Conservation (phyloP, 345 rosid genomes). For the Crucihimalaya himalaica region DNA sequence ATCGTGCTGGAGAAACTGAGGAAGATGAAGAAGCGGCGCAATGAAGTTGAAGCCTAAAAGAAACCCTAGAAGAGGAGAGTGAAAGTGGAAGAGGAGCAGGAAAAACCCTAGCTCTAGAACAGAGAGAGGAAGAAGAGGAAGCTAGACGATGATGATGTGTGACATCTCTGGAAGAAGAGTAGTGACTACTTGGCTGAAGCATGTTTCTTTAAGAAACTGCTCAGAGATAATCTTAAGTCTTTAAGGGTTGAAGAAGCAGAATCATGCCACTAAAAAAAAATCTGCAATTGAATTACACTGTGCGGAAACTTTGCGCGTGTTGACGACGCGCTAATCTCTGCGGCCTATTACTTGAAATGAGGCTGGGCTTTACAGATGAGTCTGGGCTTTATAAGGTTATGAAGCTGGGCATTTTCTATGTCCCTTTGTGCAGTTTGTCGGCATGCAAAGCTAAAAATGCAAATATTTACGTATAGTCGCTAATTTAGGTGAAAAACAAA, state of each 20-base stretch:
- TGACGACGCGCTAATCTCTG: neutral
- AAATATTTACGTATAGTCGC: no score
- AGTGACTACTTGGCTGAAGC: conserved; percentile 32
- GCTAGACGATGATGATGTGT: neutral
- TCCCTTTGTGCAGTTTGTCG: neutral
- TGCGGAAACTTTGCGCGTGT: neutral
- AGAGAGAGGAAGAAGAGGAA: no score
- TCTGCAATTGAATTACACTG: neutral
- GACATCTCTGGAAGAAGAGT: conserved; percentile 25
- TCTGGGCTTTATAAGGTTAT: neutral
- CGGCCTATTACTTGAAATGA: neutral
- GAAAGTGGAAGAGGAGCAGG: conserved; percentile 13
- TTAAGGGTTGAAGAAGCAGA: neutral
- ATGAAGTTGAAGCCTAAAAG: conserved; percentile 51
- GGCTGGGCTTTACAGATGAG: neutral
- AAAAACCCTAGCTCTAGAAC: conserved; percentile 22
- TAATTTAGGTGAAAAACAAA: no score
- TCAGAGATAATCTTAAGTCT: neutral
- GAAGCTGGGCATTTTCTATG: neutral
- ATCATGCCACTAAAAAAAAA: neutral
- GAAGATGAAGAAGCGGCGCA: conserved; percentile 49
- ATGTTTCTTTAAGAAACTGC: conserved; percentile 7
- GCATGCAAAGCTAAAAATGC: neutral
- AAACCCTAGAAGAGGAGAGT: conserved; percentile 37
- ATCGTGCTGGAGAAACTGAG: conserved; percentile 42